Percentiles rank a stretch among this genome's conserved stretches.
phyloP scores from a whole-genome alignment of 129 eudicot species.

The Flaveria bidentis region DNA sequence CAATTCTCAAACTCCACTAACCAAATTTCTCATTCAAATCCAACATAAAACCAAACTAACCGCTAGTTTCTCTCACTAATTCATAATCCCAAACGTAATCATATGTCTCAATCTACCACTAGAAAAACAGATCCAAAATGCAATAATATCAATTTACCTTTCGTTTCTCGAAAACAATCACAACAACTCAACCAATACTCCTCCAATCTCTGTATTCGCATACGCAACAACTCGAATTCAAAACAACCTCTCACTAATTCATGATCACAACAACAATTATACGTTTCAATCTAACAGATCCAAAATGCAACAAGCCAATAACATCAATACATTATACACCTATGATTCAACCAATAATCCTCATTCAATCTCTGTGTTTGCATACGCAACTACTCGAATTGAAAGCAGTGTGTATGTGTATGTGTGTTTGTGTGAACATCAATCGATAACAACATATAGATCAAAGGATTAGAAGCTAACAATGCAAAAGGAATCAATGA shows the following conservation, averaged over 20 bases:
- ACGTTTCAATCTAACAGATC: constrained; percentile 23
- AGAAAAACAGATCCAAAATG: constrained; percentile 26
- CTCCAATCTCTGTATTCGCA: not conserved
- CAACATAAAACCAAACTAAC: constrained; percentile 5
- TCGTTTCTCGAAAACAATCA: not conserved
- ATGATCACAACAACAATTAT: not conserved
- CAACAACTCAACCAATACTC: not conserved
- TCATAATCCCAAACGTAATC: not conserved
- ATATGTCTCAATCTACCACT: too few species aligned
- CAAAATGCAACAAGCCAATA: not conserved
- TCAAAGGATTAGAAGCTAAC: constrained; percentile 12
- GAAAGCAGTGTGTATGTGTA: not conserved
- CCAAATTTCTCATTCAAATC: constrained; percentile 11
- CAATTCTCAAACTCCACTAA: constrained; percentile 3
- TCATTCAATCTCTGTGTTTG: not conserved
- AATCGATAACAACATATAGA: not conserved
- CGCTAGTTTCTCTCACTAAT: not conserved
- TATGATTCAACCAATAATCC: not conserved
- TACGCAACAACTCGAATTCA: not conserved
- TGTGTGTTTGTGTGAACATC: not conserved
- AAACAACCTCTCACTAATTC: not conserved
- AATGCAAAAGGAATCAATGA: too few species aligned
- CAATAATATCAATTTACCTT: constrained; percentile 2
- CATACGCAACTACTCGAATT: not conserved
- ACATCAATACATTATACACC: not conserved